Percentiles rank a stretch among this genome's conserved stretches.
Conservation (phyloP, 768 basidiomycete genomes). For the Auriscalpium vulgare region DNA sequence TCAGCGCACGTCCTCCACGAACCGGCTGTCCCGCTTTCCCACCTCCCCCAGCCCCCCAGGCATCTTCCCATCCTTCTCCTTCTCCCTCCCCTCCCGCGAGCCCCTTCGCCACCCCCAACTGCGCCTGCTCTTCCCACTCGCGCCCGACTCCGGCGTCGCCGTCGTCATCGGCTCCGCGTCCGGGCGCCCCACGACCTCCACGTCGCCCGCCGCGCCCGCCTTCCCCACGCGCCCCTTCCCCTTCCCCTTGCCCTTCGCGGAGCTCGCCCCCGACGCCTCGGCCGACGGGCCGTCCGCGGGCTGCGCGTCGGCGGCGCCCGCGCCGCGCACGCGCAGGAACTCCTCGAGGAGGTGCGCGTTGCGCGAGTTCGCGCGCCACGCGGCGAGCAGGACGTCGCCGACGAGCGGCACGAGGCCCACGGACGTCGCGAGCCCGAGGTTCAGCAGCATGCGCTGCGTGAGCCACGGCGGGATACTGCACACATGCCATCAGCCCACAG, state of each 20-base stretch:
- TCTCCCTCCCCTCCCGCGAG: neutral
- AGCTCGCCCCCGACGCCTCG: neutral
- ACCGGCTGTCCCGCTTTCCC: slow-evolving; percentile 9
- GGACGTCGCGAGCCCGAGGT: slow-evolving; percentile 61
- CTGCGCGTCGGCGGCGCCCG: neutral
- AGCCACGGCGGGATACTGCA: slow-evolving; percentile 53
- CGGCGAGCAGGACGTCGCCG: slow-evolving; percentile 70
- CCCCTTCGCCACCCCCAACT: neutral
- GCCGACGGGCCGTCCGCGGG: neutral
- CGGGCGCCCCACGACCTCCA: no score
- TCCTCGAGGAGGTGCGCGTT: slow-evolving; percentile 86
- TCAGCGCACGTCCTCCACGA: slow-evolving; percentile 5
- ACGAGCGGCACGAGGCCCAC: slow-evolving; percentile 63
- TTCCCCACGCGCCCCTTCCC: neutral
- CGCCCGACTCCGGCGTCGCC: neutral
- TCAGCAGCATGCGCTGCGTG: slow-evolving; percentile 61
- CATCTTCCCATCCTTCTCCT: neutral
- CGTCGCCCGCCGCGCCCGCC: neutral
- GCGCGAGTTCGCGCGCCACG: slow-evolving; percentile 82
- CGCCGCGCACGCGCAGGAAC: slow-evolving; percentile 67
- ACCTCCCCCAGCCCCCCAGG: neutral
- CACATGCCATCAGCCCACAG: no score
- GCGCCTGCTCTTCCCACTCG: neutral
- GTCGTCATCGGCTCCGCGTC: neutral
- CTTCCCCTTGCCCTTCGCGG: neutral